Percentiles rank a stretch among this genome's conserved stretches.
Conservation (phyloP, 2,329 filamentous ascomycete species). For the Botrytis pseudocinerea region DNA sequence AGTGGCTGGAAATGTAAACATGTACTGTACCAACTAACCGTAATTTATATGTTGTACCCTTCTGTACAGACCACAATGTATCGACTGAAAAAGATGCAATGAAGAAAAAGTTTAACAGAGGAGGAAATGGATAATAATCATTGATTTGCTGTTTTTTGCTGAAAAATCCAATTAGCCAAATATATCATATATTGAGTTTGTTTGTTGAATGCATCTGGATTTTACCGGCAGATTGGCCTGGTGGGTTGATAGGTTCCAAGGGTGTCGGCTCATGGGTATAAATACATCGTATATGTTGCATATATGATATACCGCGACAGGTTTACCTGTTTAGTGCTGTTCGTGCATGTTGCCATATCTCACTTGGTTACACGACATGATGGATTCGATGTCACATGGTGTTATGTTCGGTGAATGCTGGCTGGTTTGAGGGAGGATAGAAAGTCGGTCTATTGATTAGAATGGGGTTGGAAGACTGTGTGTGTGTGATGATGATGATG, state of each 20-base stretch:
- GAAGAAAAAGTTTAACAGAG: too few relatives aligned
- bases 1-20: not conserved
- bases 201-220: not conserved
- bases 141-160: not conserved
- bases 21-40: not conserved
- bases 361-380: not conserved
- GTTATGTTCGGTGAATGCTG: not conserved
- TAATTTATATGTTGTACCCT: too few relatives aligned
- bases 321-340: constrained; percentile 1
- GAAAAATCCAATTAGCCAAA: not conserved
- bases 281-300: not conserved
- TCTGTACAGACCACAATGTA: not conserved
- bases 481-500: not conserved
- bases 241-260: constrained; percentile 14
- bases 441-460: not conserved
- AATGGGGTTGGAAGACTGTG: not conserved
- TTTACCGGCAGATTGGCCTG: constrained; percentile 17
- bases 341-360: not conserved
- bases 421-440: not conserved
- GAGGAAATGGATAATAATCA: not conserved
- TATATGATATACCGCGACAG: not conserved
- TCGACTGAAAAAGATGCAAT: not conserved
- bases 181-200: not conserved
- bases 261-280: not conserved
- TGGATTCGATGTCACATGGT: not conserved